Evolutionary conservation across 1,139 yeast genomes (phyloP), one percentile per base, ranked within the genome.

Genomic region (Entelexis paramagnoliae): DNA sequence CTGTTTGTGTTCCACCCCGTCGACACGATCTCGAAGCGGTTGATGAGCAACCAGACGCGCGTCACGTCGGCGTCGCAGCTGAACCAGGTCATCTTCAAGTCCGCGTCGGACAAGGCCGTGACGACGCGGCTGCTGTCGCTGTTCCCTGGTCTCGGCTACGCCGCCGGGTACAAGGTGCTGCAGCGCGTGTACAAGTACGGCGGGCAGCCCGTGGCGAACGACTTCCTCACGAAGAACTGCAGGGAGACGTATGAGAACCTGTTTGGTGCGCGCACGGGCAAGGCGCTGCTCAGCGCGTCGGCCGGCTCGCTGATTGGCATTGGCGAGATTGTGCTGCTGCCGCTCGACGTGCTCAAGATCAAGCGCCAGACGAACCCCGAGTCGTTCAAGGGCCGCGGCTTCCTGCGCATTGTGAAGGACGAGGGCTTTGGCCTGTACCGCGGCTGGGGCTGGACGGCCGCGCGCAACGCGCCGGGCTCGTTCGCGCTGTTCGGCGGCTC

Each of bases 361-460:
- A 91, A 91, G 74, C 89, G 97, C 74, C 99, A 91, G 76, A 91
- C 99, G 52, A 91, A 91, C 76, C 99, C 99, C 14, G 98, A 91
- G 70, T 75, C 98, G 24, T 91, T 91, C 79, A 83, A 81, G 70
- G 99, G 99, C 63, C 84, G 98, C 74, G 97, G 98, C 11, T 88
- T 91, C 72, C 57, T 88, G 59, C 83, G 79, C 63, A 87, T 91
- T 63, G 67, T 91, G 59, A 67, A 76, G 51, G 98, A 91, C 66
- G 98, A 93, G 72, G 98, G 98, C 22, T 77, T 87, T 57, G 88
- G 91, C 36, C 76, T 91, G 63, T 91, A 91, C 74, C 79, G 96
- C 68, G 99, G 99, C 60, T 89, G 97, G 95, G 97, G 97, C 54
- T 91, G 99, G 99, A 91, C 99, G 57, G 95, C 95, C 62, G 99